Percentiles rank a stretch among this genome's conserved stretches.
Evolutionary conservation across 768 basidiomycete species (phyloP).

Genomic region (Phanerochaete sordida): DNA sequence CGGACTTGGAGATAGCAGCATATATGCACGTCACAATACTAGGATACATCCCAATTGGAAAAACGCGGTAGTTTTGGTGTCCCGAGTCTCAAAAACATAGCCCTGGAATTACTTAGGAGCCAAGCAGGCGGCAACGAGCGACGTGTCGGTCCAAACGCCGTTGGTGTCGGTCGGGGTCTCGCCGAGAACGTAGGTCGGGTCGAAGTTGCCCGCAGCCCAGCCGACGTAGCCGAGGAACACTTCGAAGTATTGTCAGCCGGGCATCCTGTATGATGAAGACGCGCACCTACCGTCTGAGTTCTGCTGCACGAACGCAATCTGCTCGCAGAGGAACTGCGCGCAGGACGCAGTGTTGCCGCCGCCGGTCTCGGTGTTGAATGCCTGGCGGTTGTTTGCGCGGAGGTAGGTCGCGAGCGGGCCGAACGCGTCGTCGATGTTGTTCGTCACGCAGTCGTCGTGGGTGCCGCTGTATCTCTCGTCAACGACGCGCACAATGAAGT

Average conservation of each 20-base stretch:
- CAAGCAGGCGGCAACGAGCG: slow-evolving; percentile 30
- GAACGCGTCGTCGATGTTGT: slow-evolving; percentile 48
- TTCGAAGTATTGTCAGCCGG: too few relatives aligned
- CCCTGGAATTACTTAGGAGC: slow-evolving; percentile 6
- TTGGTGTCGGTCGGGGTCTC: slow-evolving; percentile 29
- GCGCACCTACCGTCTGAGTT: slow-evolving; percentile 42
- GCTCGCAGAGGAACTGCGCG: slow-evolving; percentile 40
- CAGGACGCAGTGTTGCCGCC: slow-evolving; percentile 53
- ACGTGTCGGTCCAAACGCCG: slow-evolving; percentile 38
- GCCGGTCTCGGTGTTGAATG: slow-evolving; percentile 59
- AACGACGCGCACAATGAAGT: not conserved
- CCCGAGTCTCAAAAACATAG: too few relatives aligned
- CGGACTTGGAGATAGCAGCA: too few relatives aligned
- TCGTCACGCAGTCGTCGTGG: slow-evolving; percentile 45
- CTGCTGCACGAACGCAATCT: slow-evolving; percentile 41
- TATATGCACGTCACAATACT: too few relatives aligned
- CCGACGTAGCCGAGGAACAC: slow-evolving; percentile 53
- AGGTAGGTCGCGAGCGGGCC: slow-evolving; percentile 46
- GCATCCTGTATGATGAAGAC: not conserved
- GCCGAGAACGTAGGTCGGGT: slow-evolving; percentile 30
- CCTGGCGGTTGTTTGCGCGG: slow-evolving; percentile 45
- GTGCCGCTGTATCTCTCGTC: slow-evolving; percentile 28
- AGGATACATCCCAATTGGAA: too few relatives aligned
- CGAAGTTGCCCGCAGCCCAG: slow-evolving; percentile 61
- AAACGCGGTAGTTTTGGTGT: too few relatives aligned